Percentiles rank a stretch among this genome's conserved stretches.
Conservation (phyloP, 768 basidiomycete species). For the Cystofilobasidium ferigula region DNA sequence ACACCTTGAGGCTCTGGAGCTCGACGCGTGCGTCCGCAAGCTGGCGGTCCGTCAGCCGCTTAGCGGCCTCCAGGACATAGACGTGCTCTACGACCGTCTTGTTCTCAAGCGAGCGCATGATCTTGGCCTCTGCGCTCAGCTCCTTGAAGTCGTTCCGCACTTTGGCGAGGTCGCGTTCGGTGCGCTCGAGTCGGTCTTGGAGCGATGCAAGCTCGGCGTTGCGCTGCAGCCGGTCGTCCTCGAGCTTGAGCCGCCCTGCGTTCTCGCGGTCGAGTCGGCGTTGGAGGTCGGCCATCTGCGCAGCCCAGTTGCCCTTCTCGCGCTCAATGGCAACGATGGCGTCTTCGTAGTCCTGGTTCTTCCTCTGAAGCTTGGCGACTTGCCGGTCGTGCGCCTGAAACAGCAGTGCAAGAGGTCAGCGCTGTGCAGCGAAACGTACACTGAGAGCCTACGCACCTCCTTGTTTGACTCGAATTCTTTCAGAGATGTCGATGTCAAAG, state of each 20-base stretch:
- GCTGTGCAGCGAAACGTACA: constrained; percentile 7
- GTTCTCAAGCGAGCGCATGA: constrained; percentile 67
- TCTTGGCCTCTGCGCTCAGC: constrained; percentile 75
- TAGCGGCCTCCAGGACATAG: constrained; percentile 89
- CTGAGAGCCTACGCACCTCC: constrained; percentile 49
- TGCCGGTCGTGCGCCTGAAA: constrained; percentile 64
- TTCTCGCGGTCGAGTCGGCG: constrained; percentile 54
- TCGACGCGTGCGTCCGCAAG: constrained; percentile 70
- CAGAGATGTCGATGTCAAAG: constrained; percentile 55
- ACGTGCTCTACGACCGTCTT: constrained; percentile 99
- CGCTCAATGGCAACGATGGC: constrained; percentile 70
- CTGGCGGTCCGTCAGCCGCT: constrained; percentile 83
- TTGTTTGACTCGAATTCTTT: constrained; percentile 50
- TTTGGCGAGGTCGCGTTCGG: constrained; percentile 70
- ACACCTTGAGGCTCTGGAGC: constrained; percentile 57
- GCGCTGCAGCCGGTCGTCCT: constrained; percentile 48
- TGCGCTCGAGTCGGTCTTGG: constrained; percentile 58
- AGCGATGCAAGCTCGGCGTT: constrained; percentile 56
- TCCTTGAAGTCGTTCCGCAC: constrained; percentile 65
- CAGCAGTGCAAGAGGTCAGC: neutral
- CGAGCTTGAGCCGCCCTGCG: constrained; percentile 60
- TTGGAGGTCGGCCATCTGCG: constrained; percentile 61
- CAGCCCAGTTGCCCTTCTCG: constrained; percentile 61
- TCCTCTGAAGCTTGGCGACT: constrained; percentile 56
- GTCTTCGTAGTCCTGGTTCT: constrained; percentile 80